Evolutionary conservation across 371 early-diverging fungal species (phyloP).

Genomic region (Mucor indicus): DNA sequence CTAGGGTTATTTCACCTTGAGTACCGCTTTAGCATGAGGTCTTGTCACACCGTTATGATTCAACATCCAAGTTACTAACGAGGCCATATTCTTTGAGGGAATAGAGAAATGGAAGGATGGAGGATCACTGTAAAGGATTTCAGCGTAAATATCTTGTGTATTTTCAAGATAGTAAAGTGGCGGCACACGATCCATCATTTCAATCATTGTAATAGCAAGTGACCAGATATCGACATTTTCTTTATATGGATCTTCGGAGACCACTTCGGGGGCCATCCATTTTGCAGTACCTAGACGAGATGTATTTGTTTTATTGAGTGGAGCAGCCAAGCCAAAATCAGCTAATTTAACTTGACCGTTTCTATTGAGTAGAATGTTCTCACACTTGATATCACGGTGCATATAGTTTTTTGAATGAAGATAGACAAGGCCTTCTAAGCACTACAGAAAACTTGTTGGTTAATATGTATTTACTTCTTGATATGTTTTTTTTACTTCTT

Average conservation of each 20-base stretch:
- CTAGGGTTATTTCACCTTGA: too few species aligned
- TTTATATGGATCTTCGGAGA: constrained; percentile 34
- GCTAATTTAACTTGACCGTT: constrained; percentile 51
- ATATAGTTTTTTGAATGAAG: constrained; percentile 49
- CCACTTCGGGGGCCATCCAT: constrained; percentile 58
- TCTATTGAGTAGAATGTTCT: constrained; percentile 42
- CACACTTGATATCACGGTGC: constrained; percentile 55
- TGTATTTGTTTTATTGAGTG: constrained; percentile 29
- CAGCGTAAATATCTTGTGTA: constrained; percentile 40
- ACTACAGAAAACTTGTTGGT: constrained; percentile 22
- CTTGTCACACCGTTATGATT: constrained; percentile 30
- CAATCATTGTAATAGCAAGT: constrained; percentile 48
- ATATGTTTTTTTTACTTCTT: too few species aligned
- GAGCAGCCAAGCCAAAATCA: constrained; percentile 50
- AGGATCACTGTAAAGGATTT: constrained; percentile 39
- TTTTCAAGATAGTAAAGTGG: constrained; percentile 47
- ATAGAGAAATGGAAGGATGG: constrained; percentile 43
- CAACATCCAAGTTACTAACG: constrained; percentile 42
- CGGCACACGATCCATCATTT: constrained; percentile 57
- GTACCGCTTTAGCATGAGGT: constrained; percentile 37
- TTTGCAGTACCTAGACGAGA: constrained; percentile 46
- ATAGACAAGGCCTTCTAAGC: constrained; percentile 44
- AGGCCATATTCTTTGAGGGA: constrained; percentile 32
- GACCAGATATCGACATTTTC: constrained; percentile 54
- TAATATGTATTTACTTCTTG: too few species aligned